These are phyloP conservation scores for Chytriomyces hyalinus DNA, from an alignment of 192 early-diverging fungal genomes.

Conservation along the genomic window DNA sequence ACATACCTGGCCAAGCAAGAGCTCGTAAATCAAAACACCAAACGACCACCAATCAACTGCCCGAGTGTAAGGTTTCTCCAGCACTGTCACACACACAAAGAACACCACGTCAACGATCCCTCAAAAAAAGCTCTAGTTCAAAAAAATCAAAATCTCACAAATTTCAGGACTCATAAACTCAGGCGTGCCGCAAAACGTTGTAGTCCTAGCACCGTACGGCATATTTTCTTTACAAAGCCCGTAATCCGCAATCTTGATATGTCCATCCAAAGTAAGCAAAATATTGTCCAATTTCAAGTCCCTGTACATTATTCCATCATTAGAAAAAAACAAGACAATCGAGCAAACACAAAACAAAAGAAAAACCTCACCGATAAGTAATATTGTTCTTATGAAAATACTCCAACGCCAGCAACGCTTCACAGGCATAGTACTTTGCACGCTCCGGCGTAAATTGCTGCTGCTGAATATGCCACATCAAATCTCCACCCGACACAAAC, in stretches of 20 bases:
- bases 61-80: slow-evolving; percentile 92
- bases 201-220: slow-evolving; percentile 82
- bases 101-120: background rate
- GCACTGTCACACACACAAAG: slow-evolving; percentile 41
- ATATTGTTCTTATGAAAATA: slow-evolving; percentile 96
- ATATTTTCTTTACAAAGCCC: slow-evolving; percentile 98
- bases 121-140: too few species aligned
- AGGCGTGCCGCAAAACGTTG: slow-evolving; percentile 97
- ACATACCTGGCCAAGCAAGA: slow-evolving; percentile 52
- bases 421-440: slow-evolving; percentile 96
- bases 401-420: slow-evolving; percentile 91
- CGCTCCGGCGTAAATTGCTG: slow-evolving; percentile 85
- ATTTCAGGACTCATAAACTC: slow-evolving; percentile 99
- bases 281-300: slow-evolving; percentile 99
- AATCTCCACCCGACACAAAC: slow-evolving; percentile 94
- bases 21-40: slow-evolving; percentile 69
- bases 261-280: slow-evolving; percentile 86
- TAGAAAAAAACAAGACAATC: background rate
- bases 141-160: slow-evolving; percentile 27
- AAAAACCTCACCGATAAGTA: slow-evolving; percentile 72
- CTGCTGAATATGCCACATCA: slow-evolving; percentile 99
- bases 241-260: slow-evolving; percentile 98
- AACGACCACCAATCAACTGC: slow-evolving; percentile 99
- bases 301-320: slow-evolving; percentile 38
- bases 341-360: background rate